These are phyloP conservation scores for Linnemannia exigua DNA, from an alignment of 192 early-diverging fungal genomes.

Conservation along the genomic window DNA sequence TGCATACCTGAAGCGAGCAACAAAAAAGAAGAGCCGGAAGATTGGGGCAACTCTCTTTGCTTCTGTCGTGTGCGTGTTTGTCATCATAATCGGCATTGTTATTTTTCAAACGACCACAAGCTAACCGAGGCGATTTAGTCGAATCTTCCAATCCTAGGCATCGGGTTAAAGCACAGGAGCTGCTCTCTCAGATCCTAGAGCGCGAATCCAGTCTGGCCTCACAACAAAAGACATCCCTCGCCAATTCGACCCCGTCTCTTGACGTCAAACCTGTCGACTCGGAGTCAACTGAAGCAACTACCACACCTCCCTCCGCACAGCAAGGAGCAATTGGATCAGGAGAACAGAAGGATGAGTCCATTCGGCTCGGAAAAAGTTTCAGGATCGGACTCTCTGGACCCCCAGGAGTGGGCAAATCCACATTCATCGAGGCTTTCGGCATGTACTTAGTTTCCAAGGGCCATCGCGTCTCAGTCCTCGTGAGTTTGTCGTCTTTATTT, in stretches of 20 bases:
- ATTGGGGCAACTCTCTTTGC: constrained; percentile 17
- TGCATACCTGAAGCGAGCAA: background rate
- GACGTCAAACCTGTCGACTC: background rate
- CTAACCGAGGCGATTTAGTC: constrained; percentile 54
- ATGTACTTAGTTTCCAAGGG: constrained; percentile 76
- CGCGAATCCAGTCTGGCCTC: constrained; percentile 38
- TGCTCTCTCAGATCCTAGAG: constrained; percentile 71
- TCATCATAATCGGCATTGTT: background rate
- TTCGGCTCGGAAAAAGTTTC: constrained; percentile 64
- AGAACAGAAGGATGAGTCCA: constrained; percentile 24
- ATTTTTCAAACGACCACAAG: background rate
- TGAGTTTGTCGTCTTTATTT: constrained; percentile 21
- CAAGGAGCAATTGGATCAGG: background rate
- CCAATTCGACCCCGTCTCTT: constrained; percentile 23
- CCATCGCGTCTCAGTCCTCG: constrained; percentile 82
- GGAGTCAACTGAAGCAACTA: background rate
- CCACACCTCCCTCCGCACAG: background rate
- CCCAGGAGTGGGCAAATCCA: constrained; percentile 90
- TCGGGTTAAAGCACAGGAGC: constrained; percentile 67
- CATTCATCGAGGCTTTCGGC: constrained; percentile 89
- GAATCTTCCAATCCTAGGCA: constrained; percentile 81
- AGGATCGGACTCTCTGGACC: constrained; percentile 85
- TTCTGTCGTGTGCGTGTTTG: background rate
- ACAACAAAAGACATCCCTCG: constrained; percentile 27
- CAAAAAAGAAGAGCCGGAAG: background rate